Evolutionary conservation across 1,139 yeast species (phyloP), one percentile per base, ranked within the genome.

Genomic region (Fermentozyma sake): DNA sequence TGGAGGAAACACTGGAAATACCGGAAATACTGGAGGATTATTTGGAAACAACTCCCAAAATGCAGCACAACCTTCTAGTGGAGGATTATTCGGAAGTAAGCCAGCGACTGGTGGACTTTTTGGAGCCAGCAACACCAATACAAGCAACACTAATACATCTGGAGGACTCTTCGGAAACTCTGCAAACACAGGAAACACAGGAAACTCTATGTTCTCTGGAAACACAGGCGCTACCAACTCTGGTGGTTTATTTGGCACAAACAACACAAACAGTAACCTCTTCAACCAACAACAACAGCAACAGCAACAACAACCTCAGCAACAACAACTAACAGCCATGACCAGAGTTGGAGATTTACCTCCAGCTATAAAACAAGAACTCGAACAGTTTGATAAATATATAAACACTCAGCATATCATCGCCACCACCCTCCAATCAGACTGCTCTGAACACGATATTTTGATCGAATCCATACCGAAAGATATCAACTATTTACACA

Each of bases 331-430:
- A 30, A 83, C 91, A 3, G 82, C 95, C 5, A 76, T 89, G 72
- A 85, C 96, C 0, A 70, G 94, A 30, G 91, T 89, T 3, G 79
- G 83, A 8, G 97, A 89, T 41, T 67, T 91, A 25, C 95, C 97
- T 0, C 74, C 72, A 8, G 67, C 75, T 22, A 87, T 87, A 44
- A 79, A 75, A 43, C 85, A 50, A 31, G 69, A 86, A 50, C 66
- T 91, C 22, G 94, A 86, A 48, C 81, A 79, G 37, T 64, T 89
- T 33, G 95, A 91, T 52, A 74, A 76, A 30, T 89, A 86, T 50
- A 86, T 91, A 37, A 83, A 79, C 41, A 74, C 78, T 20, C 97
- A 91, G 58, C 84, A 82, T 32, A 73, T 81, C 33, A 81, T 84
- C 29, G 81, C 95, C 5, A 91, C 86, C 24, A 83, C 83, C 26